Base-by-base conservation (phyloP, 2,329 filamentous ascomycete genomes). In the Clarireedia monteithiana region DNA sequence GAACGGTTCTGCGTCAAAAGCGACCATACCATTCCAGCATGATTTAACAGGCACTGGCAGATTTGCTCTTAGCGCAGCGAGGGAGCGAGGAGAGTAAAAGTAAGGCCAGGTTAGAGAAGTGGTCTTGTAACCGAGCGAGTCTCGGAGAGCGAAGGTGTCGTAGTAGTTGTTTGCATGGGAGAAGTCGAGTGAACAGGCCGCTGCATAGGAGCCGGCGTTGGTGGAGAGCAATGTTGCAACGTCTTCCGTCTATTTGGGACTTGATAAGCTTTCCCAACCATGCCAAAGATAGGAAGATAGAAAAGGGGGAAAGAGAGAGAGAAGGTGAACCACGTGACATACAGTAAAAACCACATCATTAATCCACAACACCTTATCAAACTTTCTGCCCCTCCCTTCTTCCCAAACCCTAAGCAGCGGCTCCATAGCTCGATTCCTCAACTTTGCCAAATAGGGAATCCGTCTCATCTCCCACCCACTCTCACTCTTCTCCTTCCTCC, bases 401-500 rank as follows among this genome's bases (percentile, higher is more conserved):
- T 53, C 50, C 50, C 44, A 48, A 6, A 53, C 7, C 36, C 20
- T 42, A 44, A 47, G 40, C 10, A 56, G 20, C 3, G 49, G 48
- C 2, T 78, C 68, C 61, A 90, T 69, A n/a, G 79, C 81, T 60
- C 72, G 68, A 67, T 91, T 90, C 42, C 87, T 77, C 56, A 87
- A 64, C 26, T 72, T 75, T 1, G 87, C 78, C 20, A 90, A 72
- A 66, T 85, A 89, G 1, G 85, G 85, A 59, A 90, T 89, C 20
- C 86, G 75, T 49, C 27, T 7, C 27, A 30, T 30, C 27, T 30
- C 27, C 27, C 27, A 30, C 27, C 27, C 27, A 30, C 27, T 30
- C 27, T 30, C 17, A 14, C 39, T 40, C 39, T 40, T 40, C 17
- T 40, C 39, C 39, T 10, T 40, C 39, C 17, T 40, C 39, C 17